Percentiles rank a stretch among this genome's conserved stretches.
Conservation (phyloP, 2,329 filamentous ascomycete genomes). For the Beauveria sp. region DNA sequence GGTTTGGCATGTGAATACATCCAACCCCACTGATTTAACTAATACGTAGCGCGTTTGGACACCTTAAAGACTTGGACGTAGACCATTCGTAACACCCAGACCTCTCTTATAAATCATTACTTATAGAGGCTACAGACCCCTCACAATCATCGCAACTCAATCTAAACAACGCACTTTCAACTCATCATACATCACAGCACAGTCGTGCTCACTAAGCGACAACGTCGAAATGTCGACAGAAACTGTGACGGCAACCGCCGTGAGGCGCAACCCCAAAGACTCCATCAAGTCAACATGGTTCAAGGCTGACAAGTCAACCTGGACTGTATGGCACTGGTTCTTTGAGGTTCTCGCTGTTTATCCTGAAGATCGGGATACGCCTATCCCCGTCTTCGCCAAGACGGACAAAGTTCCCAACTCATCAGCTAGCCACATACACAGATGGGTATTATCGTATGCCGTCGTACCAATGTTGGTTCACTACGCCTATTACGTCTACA, state of each 20-base stretch:
- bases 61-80: background rate
- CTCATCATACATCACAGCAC: background rate
- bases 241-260: slow-evolving; percentile 1
- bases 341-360: slow-evolving; percentile 24
- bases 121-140: background rate
- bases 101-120: background rate
- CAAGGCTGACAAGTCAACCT: slow-evolving; percentile 18
- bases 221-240: slow-evolving; percentile 6
- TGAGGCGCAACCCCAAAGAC: slow-evolving; percentile 20
- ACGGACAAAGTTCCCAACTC: slow-evolving; percentile 33
- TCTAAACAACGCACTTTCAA: background rate
- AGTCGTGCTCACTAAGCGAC: background rate
- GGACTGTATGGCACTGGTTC: slow-evolving; percentile 25
- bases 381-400: slow-evolving; percentile 32
- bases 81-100: background rate
- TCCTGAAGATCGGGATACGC: slow-evolving; percentile 20
- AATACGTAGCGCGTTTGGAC: background rate
- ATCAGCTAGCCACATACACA: slow-evolving; percentile 26
- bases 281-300: slow-evolving; percentile 36
- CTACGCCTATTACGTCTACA: slow-evolving; percentile 25
- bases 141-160: background rate
- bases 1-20: slow-evolving; percentile 3
- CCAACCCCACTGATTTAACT: background rate
- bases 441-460: slow-evolving; percentile 32
- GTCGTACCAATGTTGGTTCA: slow-evolving; percentile 30